These are phyloP conservation scores for Pseudomicrostroma phylloplanum DNA, from an alignment of 1,284 basidiomycete genomes.

Conservation along the genomic window DNA sequence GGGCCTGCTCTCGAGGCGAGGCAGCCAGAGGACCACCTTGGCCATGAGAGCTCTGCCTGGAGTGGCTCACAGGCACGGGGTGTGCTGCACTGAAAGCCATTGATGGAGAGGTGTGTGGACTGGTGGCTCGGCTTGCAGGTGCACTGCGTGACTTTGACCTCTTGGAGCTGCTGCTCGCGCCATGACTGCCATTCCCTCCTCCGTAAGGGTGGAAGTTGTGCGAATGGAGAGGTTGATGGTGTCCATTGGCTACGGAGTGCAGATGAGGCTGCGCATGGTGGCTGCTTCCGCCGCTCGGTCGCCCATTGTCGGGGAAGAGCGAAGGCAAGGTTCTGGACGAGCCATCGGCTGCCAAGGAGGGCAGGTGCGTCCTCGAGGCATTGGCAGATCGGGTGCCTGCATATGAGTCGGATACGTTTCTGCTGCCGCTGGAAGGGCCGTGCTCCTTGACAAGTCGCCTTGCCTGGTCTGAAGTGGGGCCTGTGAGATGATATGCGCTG, in stretches of 20 bases:
- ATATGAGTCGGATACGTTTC: neutral
- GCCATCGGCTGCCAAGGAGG: conserved; percentile 25
- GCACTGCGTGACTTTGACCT: conserved; percentile 10
- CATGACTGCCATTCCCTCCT: conserved; percentile 9
- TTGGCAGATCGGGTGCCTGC: neutral
- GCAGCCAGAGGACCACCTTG: neutral
- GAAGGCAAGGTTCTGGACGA: conserved; percentile 32
- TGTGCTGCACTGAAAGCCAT: conserved; percentile 7
- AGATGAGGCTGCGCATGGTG: conserved; percentile 21
- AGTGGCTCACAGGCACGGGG: conserved; percentile 9
- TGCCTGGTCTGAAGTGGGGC: neutral
- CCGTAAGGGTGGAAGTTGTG: conserved; percentile 36
- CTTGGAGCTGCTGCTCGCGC: conserved; percentile 16
- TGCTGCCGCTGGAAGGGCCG: neutral
- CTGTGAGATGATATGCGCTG: conserved; percentile 33
- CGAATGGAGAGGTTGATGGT: conserved; percentile 24
- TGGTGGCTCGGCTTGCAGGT: conserved; percentile 15
- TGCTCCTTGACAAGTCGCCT: conserved; percentile 7
- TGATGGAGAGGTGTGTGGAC: conserved; percentile 19
- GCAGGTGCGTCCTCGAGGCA: conserved; percentile 9
- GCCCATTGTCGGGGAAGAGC: conserved; percentile 18
- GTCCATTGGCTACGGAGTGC: conserved; percentile 9
- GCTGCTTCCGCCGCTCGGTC: conserved; percentile 18
- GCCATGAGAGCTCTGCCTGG: conserved; percentile 21
- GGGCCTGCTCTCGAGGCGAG: neutral